phyloP scores from a whole-genome alignment of 352 stramenopile genomes.

The Elongisporangium senticosum region DNA sequence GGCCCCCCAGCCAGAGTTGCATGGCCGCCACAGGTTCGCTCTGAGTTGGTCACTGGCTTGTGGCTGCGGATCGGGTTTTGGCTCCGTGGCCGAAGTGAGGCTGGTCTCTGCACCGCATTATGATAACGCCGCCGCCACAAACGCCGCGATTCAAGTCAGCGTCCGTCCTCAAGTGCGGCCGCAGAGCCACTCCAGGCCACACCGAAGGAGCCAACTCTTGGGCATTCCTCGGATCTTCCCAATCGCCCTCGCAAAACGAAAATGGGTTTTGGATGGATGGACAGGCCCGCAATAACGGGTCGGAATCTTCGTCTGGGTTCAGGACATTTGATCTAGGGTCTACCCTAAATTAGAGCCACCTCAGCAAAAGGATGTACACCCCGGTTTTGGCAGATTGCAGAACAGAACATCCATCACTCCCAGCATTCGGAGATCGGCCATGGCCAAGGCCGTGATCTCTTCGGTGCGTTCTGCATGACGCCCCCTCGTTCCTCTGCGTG shows the following conservation, averaged over 20 bases:
- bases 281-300: not conserved
- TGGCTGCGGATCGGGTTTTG: not conserved
- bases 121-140: not conserved
- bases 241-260: not conserved
- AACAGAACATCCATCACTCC: not conserved
- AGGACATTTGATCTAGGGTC: not conserved
- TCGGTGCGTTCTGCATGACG: slow-evolving; percentile 26
- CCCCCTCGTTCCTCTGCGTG: not conserved
- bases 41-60: not conserved
- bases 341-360: not conserved
- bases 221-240: not conserved
- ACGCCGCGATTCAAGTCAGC: no score
- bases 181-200: no score
- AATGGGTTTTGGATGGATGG: no score
- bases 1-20: not conserved
- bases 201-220: no score
- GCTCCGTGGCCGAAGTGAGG: not conserved
- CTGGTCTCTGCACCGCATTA: not conserved
- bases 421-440: slow-evolving; percentile 9
- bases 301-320: not conserved
- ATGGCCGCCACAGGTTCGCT: not conserved
- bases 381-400: not conserved
- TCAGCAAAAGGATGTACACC: not conserved
- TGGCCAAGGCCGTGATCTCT: slow-evolving; percentile 70
- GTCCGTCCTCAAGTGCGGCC: not conserved